A percentile compares a stretch with the other conserved stretches of the same genome.
Evolutionary conservation across 2,329 filamentous ascomycete species (phyloP).

Genomic region (Xylaria sp.): DNA sequence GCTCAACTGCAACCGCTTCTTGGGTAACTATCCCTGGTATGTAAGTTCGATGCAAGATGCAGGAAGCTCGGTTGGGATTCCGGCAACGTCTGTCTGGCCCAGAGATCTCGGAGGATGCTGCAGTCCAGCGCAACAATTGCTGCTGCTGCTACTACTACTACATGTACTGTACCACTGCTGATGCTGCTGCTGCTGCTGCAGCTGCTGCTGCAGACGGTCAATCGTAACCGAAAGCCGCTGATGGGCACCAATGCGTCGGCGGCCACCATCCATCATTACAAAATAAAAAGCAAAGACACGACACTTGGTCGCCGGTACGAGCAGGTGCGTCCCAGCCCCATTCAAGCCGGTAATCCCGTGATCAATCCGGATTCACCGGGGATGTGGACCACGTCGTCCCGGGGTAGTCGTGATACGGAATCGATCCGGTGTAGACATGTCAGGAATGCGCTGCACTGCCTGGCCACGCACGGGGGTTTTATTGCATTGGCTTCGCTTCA

Average conservation of each 20-base stretch:
- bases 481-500: too few species aligned
- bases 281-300: neutral
- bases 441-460: neutral
- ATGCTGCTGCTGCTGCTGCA: too few species aligned
- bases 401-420: neutral
- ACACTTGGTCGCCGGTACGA: neutral
- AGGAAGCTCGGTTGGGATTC: slow-evolving; percentile 17
- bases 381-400: neutral
- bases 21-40: too few species aligned
- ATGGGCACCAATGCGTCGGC: neutral
- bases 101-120: slow-evolving; percentile 18
- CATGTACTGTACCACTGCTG: too few species aligned
- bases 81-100: slow-evolving; percentile 13
- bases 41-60: slow-evolving; percentile 5
- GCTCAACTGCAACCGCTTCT: slow-evolving; percentile 4
- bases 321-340: neutral
- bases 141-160: too few species aligned
- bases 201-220: neutral
- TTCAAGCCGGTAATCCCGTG: neutral
- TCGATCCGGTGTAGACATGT: neutral
- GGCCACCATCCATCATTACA: neutral
- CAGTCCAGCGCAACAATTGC: slow-evolving; percentile 16
- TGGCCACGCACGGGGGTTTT: too few species aligned
- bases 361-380: neutral
- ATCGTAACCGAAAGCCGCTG: neutral